Evolutionary conservation across 2,329 filamentous ascomycete genomes (phyloP), one percentile per base, ranked within the genome.

Genomic region (Colletotrichum trifolii): DNA sequence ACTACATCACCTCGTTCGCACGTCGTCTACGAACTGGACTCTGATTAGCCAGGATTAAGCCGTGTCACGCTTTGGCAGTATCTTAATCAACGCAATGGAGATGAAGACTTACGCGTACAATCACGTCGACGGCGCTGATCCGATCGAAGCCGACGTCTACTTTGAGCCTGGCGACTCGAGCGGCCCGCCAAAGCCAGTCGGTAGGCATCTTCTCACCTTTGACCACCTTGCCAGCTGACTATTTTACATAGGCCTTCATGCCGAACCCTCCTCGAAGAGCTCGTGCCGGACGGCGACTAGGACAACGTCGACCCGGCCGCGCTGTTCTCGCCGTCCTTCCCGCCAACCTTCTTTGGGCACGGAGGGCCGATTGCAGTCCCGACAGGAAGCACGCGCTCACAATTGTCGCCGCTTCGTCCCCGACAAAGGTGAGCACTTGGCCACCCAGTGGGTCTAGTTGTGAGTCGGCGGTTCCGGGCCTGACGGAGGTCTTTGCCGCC

Each of bases 341-440:
- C 47, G 12, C 47, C 47, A 12, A 36, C 47, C 8, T 49, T 49
- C 25, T 49, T 49, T 35, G 47, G 47, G 10, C 47, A 49, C 25
- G 47, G 47, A 17, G 17, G 17, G 17, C 17, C 17, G 17, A 17
- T 2, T 17, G 17, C 17, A 17, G 17, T 17, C 17, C 17, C 17
- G 17, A 17, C 17, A 17, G 17, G 17, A 17, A 17, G 17, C 17
- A 17, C 17, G 17, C 17, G 17, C 17, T 17, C 17, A 17, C 17
- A 3, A 17, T 17, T 17, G 2, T 17, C 17, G 17, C 17, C 17
- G 17, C 17, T 17, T 17, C 17, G 17, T 17, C 17, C 17, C 17
- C 17, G 17, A 17, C 17, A 17, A 17, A 17, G 17, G 17, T 17
- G 17, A 17, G 17, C 17, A 17, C 17, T 17, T 17, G 17, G 17